Base-by-base conservation (phyloP, 345 rosid species). In the Sisymbrium altissimum region DNA sequence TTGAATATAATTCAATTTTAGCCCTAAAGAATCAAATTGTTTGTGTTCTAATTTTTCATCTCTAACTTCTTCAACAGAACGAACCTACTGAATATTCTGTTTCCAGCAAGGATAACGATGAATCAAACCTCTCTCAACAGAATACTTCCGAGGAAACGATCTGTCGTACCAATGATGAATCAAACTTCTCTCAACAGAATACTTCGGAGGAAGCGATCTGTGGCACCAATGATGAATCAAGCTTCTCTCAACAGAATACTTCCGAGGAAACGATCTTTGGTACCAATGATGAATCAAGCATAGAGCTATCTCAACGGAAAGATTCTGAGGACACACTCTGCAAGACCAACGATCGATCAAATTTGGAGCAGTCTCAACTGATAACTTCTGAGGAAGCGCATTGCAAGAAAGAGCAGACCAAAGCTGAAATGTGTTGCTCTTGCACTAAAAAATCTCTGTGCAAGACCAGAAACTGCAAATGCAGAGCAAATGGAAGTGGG, bases 391-490 rank as follows among this genome's bases (percentile, higher is more conserved):
- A 76, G 21, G 81, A 64, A 72, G 49, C 14, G 9, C 45, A 44
- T 10, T 78, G 78, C 40, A 66, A 78, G 38, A 66, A 8, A 3
- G 78, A 66, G 55, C 49, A 75, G 76, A 71, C 49, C 45, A 76
- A 48, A 65, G 68, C 81, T 8, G 79, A 66, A 15, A 77, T 64
- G 19, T 94, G 98, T 73, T 89, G 98, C 84, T 85, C 93, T 5
- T 94, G 97, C 63, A 85, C 91, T 70, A 89, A 66, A 73, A 81
- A 69, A 64, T 94, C 97, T 17, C 71, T 73, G 64, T 94, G 98
- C 79, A 94, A 89, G 84, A 91, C 96, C 23, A 76, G 66, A 12
- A 89, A 85, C 76, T 94, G 98, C 73, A 84, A 81, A 71, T 91
- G 96, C 80, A 88, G 85, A 44, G 85, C 85, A 18, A 80, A 85